Base-by-base conservation (phyloP, 495 filamentous ascomycete genomes). In the Hypoxylon perforatum region DNA sequence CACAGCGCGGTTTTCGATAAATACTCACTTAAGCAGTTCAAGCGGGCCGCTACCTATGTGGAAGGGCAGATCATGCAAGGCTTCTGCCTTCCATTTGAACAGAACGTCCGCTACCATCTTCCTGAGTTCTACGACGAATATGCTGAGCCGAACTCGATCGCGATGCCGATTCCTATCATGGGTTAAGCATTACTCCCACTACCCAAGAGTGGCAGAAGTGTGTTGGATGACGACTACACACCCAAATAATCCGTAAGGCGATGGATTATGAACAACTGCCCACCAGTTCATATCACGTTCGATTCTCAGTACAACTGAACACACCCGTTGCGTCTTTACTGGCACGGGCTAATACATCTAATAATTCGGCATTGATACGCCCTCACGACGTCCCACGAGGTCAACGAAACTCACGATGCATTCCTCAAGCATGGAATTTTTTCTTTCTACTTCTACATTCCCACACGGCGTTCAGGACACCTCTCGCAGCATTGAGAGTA, bases 1-100 rank as follows among this genome's bases (percentile, higher is more conserved):
- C 95, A 98, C 75, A 69, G 77, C 4, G 91, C 93, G 18, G 88
- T 99, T 61, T 98, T 85, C 68, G 92, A 97, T 17, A 99, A 99
- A 77, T 99, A 96, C 77, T 82, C 86, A 6, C 90, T 92, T 72
- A 90, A 86, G 55, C 87, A 90, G 30, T 97, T 90, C 81, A 94
- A 93, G 81, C 82, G 87, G 22, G 90, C 91, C 2, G 90, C 94
- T n/a, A 69, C 85, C 15, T 96, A 88, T 63, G 94, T 95, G 25
- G 86, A 93, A 70, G 79, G 76, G 17, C 89, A 93, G 79, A 85
- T 97, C 62, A 73, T 75, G 47, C 83, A 81, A 50, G 91, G 83
- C 7, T 82, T 80, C 45, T 65, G 55, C 11, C 74, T 85, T 11
- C 73, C 78, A 0, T 70, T 75, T 30, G 66, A 76, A 44, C 41